Conservation (phyloP, 495 filamentous ascomycete species). For the Neurospora sp. region DNA sequence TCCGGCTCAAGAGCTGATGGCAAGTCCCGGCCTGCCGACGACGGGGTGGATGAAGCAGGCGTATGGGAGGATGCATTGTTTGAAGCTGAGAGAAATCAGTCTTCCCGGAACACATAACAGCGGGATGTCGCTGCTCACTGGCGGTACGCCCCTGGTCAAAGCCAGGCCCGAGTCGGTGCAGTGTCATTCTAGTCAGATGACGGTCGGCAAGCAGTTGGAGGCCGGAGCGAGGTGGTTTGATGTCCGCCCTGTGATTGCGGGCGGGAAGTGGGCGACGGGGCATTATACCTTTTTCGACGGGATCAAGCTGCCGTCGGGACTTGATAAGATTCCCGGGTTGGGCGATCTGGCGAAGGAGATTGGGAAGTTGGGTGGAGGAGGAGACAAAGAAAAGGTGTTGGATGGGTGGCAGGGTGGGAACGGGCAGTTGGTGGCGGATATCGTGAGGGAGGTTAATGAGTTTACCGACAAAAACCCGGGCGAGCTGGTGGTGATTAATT, state of each 20-base stretch:
- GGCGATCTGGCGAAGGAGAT: not conserved
- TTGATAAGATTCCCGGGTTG: not conserved
- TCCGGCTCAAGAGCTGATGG: not conserved
- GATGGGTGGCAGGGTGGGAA: not conserved
- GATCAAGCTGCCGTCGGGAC: not conserved
- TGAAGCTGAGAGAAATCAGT: not conserved
- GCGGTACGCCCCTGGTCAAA: not conserved
- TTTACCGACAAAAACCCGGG: not conserved
- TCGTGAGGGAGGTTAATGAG: not conserved
- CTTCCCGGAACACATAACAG: not conserved
- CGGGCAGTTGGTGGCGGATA: not conserved
- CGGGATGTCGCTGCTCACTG: not conserved
- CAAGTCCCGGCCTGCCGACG: not conserved
- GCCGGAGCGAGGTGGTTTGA: not conserved
- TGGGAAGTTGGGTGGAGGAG: not conserved
- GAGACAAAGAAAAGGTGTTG: not conserved
- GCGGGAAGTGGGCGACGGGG: not conserved
- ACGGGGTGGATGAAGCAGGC: not conserved
- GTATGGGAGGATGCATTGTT: not conserved
- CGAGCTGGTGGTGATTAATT: not conserved
- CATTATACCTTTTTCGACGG: not conserved
- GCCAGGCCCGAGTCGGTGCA: not conserved
- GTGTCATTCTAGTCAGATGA: not conserved
- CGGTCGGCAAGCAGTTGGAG: not conserved
- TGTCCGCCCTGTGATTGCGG: not conserved